Percentiles rank a stretch among this genome's conserved stretches.
phyloP scores from a whole-genome alignment of 306 rosid species.

The Betula pendula region DNA sequence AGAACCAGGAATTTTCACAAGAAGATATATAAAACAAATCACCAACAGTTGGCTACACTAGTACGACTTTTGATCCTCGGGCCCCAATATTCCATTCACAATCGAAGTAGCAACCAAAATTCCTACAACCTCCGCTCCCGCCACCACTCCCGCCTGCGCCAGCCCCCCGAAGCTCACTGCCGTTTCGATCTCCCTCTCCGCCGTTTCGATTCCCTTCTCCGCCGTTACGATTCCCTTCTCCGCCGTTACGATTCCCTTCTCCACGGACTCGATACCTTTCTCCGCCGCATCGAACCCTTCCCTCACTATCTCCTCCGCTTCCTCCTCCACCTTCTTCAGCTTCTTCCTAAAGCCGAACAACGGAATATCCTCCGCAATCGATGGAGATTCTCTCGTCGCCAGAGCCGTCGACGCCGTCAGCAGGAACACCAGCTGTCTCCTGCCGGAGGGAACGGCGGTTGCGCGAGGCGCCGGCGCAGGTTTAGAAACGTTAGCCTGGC shows the following conservation, averaged over 20 bases:
- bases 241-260: constrained; percentile 41
- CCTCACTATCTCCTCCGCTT: constrained; percentile 69
- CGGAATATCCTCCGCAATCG: constrained; percentile 60
- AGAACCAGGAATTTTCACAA: background rate
- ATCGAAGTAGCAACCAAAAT: constrained; percentile 66
- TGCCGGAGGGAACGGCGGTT: constrained; percentile 16
- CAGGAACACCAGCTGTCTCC: constrained; percentile 59
- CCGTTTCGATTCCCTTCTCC: constrained; percentile 49
- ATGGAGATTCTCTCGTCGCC: constrained; percentile 40
- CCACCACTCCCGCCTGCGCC: constrained; percentile 83
- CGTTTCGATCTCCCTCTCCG: constrained; percentile 52
- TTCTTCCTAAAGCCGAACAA: constrained; percentile 75
- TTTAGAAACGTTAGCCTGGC: constrained; percentile 24
- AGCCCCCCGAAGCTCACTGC: constrained; percentile 57
- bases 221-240: constrained; percentile 51
- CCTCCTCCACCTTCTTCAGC: constrained; percentile 65
- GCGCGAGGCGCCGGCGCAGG: constrained; percentile 12
- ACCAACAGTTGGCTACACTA: background rate
- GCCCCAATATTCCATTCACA: constrained; percentile 79
- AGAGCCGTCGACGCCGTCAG: constrained; percentile 55
- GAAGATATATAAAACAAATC: background rate
- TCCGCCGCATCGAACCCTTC: constrained; percentile 82
- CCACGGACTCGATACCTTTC: constrained; percentile 48
- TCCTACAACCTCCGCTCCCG: constrained; percentile 69
- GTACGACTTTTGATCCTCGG: constrained; percentile 54